These are phyloP conservation scores for Nicotiana undulata DNA, from an alignment of 257 asterid species.

Conservation along the genomic window DNA sequence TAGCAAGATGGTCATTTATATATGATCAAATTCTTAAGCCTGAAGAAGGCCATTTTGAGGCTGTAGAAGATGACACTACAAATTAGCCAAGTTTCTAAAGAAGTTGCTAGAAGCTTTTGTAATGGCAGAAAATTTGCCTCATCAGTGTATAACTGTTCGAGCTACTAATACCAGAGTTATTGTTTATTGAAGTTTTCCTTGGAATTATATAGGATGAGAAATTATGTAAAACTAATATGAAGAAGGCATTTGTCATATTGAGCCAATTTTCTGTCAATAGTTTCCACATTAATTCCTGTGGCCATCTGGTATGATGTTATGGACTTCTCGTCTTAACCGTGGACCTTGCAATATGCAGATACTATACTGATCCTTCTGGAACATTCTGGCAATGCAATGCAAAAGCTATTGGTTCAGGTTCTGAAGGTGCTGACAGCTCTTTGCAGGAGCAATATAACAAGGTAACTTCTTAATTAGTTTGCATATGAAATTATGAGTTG, in stretches of 20 bases:
- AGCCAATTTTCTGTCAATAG: not conserved
- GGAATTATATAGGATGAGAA: not conserved
- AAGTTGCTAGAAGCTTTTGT: no score
- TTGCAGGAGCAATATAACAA: slow-evolving; percentile 86
- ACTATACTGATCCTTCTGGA: slow-evolving; percentile 83
- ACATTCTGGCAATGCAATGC: slow-evolving; percentile 96
- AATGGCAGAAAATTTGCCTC: not conserved
- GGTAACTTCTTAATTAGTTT: slow-evolving; percentile 23
- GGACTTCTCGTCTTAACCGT: not conserved
- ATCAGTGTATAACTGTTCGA: not conserved
- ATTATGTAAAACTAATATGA: not conserved
- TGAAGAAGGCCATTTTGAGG: not conserved
- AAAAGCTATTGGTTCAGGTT: slow-evolving; percentile 87
- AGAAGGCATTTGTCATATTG: not conserved
- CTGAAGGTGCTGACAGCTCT: slow-evolving; percentile 97
- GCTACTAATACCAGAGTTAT: not conserved
- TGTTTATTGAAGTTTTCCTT: not conserved
- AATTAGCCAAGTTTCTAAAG: no score
- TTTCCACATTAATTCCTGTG: not conserved
- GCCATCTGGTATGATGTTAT: not conserved
- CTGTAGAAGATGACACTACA: not conserved
- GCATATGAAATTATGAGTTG: not conserved
- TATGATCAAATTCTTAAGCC: not conserved
- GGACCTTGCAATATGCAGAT: slow-evolving; percentile 27
- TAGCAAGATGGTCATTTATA: no score